Evolutionary conservation across 1,284 basidiomycete species (phyloP), one percentile per base, ranked within the genome.

Genomic region (Papiliotrema fonsecae): DNA sequence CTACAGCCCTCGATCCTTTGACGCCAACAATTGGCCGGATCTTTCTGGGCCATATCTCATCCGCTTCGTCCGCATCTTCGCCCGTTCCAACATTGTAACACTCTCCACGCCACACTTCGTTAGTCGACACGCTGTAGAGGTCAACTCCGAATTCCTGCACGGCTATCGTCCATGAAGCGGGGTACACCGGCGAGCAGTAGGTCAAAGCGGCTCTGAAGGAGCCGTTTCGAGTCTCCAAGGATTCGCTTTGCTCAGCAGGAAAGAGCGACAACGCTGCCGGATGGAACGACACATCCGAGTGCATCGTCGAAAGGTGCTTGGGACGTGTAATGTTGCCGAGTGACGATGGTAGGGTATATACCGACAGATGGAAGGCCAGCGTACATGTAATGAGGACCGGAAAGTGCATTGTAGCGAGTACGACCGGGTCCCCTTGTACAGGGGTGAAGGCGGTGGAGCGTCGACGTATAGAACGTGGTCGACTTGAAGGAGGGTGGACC

Each of bases 151-250:
- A 58, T 45, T 72, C 69, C 50, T 74, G 72, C 2, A 72, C 64
- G 0, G 70, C 67, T 1, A 72, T 57, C 1, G 67, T 73, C 72
- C 72, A 74, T 9, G 70, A 68, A 3, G 64, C 40, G 1, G 72
- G 72, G 44, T 74, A 74, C 2, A 74, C 49, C 1, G 72, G 71
- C 1, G 69, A 62, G 24, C 64, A 66, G 50, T 72, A 73, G 0
- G 70, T 70, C 38, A 74, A 46, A 9, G 63, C 58, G 0, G 64
- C 69, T 14, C 64, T 61, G 42, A 62, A 72, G 13, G 47, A 38
- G 5, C 14, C 14, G 2, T 34, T 38, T 16, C 38, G 16, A 31
- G 32, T 21, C 11, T 19, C n/a, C 6, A n/a, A 2, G 13, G n/a
- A 6, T 21, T 34, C 14, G 6, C 34, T 11, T 14, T 9, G 13